phyloP scores from a whole-genome alignment of 495 filamentous ascomycete species.

The Aspergillus affinis region DNA sequence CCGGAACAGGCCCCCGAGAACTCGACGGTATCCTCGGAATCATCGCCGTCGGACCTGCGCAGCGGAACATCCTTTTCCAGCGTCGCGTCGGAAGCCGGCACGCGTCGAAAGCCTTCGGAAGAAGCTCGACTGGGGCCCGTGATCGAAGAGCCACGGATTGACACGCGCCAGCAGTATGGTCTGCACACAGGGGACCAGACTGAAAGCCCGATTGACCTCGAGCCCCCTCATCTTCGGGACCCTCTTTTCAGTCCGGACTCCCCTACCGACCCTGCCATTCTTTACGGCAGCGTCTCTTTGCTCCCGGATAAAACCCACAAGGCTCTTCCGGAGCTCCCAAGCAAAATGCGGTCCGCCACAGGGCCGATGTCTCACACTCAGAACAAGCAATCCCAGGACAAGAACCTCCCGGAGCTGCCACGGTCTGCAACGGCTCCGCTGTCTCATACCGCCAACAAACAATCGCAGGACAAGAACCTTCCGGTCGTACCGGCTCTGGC shows the following conservation, averaged over 20 bases:
- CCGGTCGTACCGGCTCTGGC: background rate
- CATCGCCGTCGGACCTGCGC: slow-evolving; percentile 59
- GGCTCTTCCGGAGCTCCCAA: slow-evolving; percentile 24
- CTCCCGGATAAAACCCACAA: slow-evolving; percentile 31
- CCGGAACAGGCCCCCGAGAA: slow-evolving; percentile 52
- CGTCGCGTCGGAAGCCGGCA: slow-evolving; percentile 42
- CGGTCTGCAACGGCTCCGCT: slow-evolving; percentile 20
- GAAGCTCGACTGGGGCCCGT: slow-evolving; percentile 35
- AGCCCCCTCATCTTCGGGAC: slow-evolving; percentile 36
- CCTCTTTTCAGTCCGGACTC: slow-evolving; percentile 49
- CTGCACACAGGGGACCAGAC: slow-evolving; percentile 21
- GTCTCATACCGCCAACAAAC: background rate
- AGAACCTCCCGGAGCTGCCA: slow-evolving; percentile 14
- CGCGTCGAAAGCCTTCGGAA: slow-evolving; percentile 34
- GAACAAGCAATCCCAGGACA: background rate
- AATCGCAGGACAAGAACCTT: background rate
- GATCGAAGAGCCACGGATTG: slow-evolving; percentile 35
- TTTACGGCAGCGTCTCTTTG: slow-evolving; percentile 42
- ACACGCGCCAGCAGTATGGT: slow-evolving; percentile 20
- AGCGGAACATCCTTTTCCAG: slow-evolving; percentile 74
- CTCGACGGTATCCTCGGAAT: slow-evolving; percentile 70
- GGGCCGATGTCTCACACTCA: slow-evolving; percentile 11
- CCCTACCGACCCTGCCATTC: slow-evolving; percentile 59
- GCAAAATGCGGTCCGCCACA: slow-evolving; percentile 27
- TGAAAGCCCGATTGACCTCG: slow-evolving; percentile 28